Evolutionary conservation across 257 asterid species (phyloP).

Genomic region (Hygrophila difformis): DNA sequence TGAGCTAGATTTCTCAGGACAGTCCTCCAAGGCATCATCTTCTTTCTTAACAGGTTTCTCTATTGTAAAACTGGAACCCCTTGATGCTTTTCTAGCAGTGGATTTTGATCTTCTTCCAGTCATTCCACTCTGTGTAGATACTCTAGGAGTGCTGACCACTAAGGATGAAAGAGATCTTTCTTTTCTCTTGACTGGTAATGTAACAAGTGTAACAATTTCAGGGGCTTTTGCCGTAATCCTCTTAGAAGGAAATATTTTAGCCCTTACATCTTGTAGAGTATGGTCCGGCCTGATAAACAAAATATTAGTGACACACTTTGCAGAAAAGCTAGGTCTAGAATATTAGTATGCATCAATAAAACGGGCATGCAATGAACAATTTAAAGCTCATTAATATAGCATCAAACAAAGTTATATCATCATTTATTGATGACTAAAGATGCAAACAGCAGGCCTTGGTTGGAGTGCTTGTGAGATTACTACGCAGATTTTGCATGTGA

Average conservation of each 20-base stretch:
- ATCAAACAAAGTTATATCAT: background rate
- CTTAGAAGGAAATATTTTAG: constrained; percentile 85
- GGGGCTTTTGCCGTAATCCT: constrained; percentile 68
- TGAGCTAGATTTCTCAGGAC: constrained; percentile 69
- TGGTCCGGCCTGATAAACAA: constrained; percentile 72
- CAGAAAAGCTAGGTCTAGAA: background rate
- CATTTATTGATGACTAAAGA: background rate
- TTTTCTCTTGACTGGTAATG: constrained; percentile 86
- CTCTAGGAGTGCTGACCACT: constrained; percentile 95
- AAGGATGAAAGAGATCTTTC: constrained; percentile 93
- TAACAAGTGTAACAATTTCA: constrained; percentile 49
- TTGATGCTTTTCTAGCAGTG: constrained; percentile 66
- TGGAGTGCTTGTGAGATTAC: too few relatives aligned
- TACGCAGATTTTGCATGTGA: too few relatives aligned
- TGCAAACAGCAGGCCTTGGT: too few relatives aligned
- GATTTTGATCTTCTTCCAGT: constrained; percentile 91
- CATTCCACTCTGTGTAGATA: constrained; percentile 76
- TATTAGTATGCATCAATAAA: background rate
- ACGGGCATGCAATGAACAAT: constrained; percentile 7
- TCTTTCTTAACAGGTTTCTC: constrained; percentile 74
- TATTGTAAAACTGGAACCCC: constrained; percentile 69
- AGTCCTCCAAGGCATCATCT: constrained; percentile 57
- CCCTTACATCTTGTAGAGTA: constrained; percentile 84
- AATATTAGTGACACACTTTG: constrained; percentile 6
- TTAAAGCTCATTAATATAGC: constrained; percentile 3